These are phyloP conservation scores for Aschersonia sp. DNA, from an alignment of 2,329 filamentous ascomycete species.

Conservation along the genomic window DNA sequence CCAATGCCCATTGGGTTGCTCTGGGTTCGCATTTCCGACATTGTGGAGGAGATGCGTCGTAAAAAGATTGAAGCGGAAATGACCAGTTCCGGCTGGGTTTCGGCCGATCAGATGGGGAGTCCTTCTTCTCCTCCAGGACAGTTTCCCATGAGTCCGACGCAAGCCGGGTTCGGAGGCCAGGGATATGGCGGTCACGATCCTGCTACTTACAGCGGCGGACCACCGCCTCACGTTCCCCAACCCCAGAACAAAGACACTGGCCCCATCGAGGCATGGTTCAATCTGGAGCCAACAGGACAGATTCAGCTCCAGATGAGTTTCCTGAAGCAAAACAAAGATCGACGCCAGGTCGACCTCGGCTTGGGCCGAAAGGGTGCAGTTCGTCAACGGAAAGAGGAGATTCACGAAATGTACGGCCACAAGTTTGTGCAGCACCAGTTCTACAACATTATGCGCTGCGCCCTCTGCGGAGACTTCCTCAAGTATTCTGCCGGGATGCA, in stretches of 20 bases:
- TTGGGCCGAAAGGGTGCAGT: constrained; percentile 91
- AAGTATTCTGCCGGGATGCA: constrained; percentile 99
- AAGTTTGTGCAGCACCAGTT: constrained; percentile 98
- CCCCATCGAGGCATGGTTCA: constrained; percentile 89
- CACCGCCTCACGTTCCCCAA: constrained; percentile 18
- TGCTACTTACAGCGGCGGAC: constrained; percentile 13
- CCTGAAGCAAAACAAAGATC: constrained; percentile 75
- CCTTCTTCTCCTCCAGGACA: constrained; percentile 31
- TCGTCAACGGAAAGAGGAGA: constrained; percentile 92
- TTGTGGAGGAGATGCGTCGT: constrained; percentile 90
- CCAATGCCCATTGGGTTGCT: constrained; percentile 86
- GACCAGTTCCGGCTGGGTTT: constrained; percentile 90
- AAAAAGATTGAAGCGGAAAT: constrained; percentile 97
- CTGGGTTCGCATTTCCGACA: constrained; percentile 93
- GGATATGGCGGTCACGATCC: constrained; percentile 15
- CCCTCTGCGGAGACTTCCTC: constrained; percentile 92
- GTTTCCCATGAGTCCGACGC: constrained; percentile 41
- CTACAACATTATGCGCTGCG: constrained; percentile 99
- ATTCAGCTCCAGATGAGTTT: constrained; percentile 89
- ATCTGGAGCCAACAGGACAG: constrained; percentile 81
- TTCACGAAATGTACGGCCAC: constrained; percentile 97
- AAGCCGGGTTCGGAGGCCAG: constrained; percentile 25
- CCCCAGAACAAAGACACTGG: constrained; percentile 36
- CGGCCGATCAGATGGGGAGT: constrained; percentile 83
- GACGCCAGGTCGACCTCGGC: constrained; percentile 71